phyloP scores from a whole-genome alignment of 148 eudicot species.

The Vaccinium darrowii region DNA sequence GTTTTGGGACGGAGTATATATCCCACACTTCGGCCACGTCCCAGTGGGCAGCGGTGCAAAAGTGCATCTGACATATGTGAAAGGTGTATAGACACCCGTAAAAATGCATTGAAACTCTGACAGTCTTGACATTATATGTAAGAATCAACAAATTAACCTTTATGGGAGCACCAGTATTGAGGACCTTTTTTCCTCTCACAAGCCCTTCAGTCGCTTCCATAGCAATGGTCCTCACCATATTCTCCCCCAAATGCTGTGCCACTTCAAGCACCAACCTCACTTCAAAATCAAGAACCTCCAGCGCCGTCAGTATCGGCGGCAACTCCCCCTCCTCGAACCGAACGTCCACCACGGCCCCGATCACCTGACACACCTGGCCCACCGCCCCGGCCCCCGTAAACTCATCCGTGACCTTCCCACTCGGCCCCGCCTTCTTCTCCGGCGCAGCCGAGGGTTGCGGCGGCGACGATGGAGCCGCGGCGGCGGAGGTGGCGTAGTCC shows the following conservation, averaged over 20 bases:
- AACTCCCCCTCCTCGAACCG: constrained; percentile 53
- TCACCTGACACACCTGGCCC: constrained; percentile 64
- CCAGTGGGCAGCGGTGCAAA: no score
- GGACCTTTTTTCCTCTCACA: constrained; percentile 62
- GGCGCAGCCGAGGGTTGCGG: neutral
- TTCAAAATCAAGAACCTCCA: constrained; percentile 54
- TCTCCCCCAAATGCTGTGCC: constrained; percentile 79
- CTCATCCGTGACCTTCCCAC: constrained; percentile 53
- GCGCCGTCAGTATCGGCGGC: constrained; percentile 70
- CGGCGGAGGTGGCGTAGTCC: constrained; percentile 41
- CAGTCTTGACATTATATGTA: no score
- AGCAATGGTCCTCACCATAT: constrained; percentile 69
- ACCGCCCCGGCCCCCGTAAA: constrained; percentile 64
- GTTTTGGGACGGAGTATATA: neutral
- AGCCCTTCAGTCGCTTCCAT: constrained; percentile 85
- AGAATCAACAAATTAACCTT: constrained; percentile 29
- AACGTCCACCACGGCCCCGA: constrained; percentile 78
- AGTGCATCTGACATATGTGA: no score
- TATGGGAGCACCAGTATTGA: constrained; percentile 80
- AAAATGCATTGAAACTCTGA: no score
- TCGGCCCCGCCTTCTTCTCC: neutral
- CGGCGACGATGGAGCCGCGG: constrained; percentile 2
- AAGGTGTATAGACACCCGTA: no score
- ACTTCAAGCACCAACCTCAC: constrained; percentile 68
- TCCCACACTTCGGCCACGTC: neutral